Percentiles rank a stretch among this genome's conserved stretches.
phyloP scores from a whole-genome alignment of 2,329 filamentous ascomycete genomes.

The Colletotrichum sp. region DNA sequence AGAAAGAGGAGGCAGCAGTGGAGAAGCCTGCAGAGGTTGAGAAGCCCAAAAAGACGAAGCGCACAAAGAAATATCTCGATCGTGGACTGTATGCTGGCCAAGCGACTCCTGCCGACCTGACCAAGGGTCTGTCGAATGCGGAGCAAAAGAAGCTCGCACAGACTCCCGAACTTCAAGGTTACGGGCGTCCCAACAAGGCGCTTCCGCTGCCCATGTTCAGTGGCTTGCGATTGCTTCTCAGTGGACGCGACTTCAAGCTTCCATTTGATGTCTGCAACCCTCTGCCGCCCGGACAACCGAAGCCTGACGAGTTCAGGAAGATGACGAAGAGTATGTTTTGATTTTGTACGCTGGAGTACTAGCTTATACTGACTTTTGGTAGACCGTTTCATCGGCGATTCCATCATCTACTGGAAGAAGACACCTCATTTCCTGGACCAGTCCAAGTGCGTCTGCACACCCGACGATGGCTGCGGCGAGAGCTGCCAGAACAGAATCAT shows the following conservation, averaged over 20 bases:
- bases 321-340: conserved; percentile 82
- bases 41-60: conserved; percentile 43
- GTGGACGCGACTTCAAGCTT: conserved; percentile 82
- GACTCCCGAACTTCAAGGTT: conserved; percentile 52
- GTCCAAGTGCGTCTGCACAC: conserved; percentile 78
- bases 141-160: conserved; percentile 58
- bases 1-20: conserved; percentile 25
- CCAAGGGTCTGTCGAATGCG: conserved; percentile 49
- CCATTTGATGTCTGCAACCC: conserved; percentile 92
- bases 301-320: conserved; percentile 91
- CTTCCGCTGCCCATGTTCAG: conserved; percentile 82
- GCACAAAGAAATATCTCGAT: conserved; percentile 76
- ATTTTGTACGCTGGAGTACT: neutral
- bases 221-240: conserved; percentile 72
- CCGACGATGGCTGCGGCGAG: conserved; percentile 83
- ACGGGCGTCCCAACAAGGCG: conserved; percentile 55
- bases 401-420: conserved; percentile 81
- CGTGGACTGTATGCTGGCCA: conserved; percentile 92
- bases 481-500: conserved; percentile 94
- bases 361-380: neutral
- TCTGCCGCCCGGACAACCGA: conserved; percentile 82
- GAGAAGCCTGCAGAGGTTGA: conserved; percentile 42
- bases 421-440: conserved; percentile 74
- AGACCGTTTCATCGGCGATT: conserved; percentile 89
- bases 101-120: conserved; percentile 53